phyloP scores from a whole-genome alignment of 2,329 filamentous ascomycete species.

The Penicillium oxalicum region DNA sequence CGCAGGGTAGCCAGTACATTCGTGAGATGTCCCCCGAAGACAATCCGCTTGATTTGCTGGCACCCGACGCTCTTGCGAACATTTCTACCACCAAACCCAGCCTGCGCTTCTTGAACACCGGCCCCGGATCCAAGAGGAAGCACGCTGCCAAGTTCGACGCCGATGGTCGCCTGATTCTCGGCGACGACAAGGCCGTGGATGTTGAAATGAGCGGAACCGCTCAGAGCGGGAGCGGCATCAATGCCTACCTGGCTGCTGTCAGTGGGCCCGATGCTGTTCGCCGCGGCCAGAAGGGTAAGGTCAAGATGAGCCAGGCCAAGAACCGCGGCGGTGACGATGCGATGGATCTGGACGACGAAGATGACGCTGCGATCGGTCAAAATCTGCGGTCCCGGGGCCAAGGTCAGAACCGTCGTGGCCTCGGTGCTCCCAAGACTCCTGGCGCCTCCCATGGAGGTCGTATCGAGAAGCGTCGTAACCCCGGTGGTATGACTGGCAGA shows the following conservation, averaged over 20 bases:
- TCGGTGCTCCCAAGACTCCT: constrained; percentile 22
- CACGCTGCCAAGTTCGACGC: constrained; percentile 39
- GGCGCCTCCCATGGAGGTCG: constrained; percentile 20
- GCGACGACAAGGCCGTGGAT: constrained; percentile 28
- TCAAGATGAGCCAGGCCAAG: constrained; percentile 51
- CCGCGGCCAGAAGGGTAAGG: constrained; percentile 53
- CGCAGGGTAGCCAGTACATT: constrained; percentile 66
- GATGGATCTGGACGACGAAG: constrained; percentile 42
- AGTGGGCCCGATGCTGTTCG: constrained; percentile 54
- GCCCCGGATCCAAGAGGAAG: constrained; percentile 34
- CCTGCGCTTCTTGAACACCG: constrained; percentile 39
- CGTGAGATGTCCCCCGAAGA: constrained; percentile 74
- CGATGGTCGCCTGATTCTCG: constrained; percentile 43
- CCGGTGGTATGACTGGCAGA: constrained; percentile 10
- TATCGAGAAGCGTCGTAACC: constrained; percentile 23
- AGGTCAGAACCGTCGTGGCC: constrained; percentile 16
- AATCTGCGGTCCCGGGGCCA: constrained; percentile 15
- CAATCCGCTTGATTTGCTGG: constrained; percentile 89
- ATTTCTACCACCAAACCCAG: constrained; percentile 84
- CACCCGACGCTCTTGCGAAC: constrained; percentile 79
- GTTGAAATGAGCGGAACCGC: constrained; percentile 30
- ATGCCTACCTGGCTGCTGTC: constrained; percentile 57
- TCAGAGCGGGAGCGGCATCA: constrained; percentile 40
- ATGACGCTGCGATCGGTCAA: constrained; percentile 16
- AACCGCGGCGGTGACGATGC: constrained; percentile 32